Evolutionary conservation across 495 filamentous ascomycete genomes (phyloP).

Genomic region (Penicillium cataractarum): DNA sequence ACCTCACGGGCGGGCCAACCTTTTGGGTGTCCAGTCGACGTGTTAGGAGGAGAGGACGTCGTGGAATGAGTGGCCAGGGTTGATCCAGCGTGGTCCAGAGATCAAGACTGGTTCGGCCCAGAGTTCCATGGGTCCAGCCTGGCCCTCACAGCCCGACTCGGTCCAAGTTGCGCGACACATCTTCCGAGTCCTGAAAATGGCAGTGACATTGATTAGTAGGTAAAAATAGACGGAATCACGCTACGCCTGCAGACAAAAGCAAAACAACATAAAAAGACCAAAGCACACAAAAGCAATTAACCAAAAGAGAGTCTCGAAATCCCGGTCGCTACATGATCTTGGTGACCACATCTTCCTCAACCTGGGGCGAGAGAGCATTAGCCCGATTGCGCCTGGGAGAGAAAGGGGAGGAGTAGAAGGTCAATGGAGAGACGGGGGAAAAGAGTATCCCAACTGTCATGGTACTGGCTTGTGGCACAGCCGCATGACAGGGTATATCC

Average conservation of each 20-base stretch:
- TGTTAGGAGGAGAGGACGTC: background rate
- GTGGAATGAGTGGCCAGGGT: constrained; percentile 3
- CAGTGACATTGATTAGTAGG: constrained; percentile 47
- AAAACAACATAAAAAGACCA: constrained; percentile 20
- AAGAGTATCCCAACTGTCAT: background rate
- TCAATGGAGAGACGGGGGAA: constrained; percentile 4
- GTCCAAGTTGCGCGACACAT: constrained; percentile 33
- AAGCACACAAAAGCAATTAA: constrained; percentile 19
- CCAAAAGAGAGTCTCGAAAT: constrained; percentile 21
- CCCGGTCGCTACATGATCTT: constrained; percentile 79
- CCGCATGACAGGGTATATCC: background rate
- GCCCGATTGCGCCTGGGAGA: constrained; percentile 38
- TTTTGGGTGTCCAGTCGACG: constrained; percentile 3
- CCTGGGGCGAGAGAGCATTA: constrained; percentile 71
- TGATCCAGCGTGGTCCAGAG: background rate
- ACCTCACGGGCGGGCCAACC: constrained; percentile 42
- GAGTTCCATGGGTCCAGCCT: constrained; percentile 10
- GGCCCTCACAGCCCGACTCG: constrained; percentile 31
- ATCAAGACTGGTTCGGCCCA: constrained; percentile 23
- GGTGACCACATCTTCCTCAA: constrained; percentile 90
- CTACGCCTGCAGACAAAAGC: constrained; percentile 29
- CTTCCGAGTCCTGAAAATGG: constrained; percentile 36
- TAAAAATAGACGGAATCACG: constrained; percentile 23
- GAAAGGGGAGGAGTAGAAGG: constrained; percentile 2
- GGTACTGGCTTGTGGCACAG: background rate